Evolutionary conservation across 2,329 filamentous ascomycete species (phyloP), one percentile per base, ranked within the genome.

Genomic region (Aspergillus piperis): DNA sequence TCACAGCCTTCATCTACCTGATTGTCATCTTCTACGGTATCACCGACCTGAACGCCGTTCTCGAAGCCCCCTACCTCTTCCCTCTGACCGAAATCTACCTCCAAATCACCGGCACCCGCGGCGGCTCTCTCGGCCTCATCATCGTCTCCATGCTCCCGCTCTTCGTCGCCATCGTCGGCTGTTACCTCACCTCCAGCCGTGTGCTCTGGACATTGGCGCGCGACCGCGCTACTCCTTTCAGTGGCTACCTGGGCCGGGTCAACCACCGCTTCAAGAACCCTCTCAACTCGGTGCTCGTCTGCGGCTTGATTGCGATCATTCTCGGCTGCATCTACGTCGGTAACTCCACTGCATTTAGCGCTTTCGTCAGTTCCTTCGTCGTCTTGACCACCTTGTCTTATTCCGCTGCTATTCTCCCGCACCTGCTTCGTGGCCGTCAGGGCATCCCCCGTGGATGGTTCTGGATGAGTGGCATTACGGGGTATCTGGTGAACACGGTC

Each of bases 161-260:
- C 2, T 72, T 82, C 13, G 68, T 84, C 11, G 84, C 81, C 32
- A 68, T 64, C 44, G 61, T 71, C 54, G 84, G 84, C 8, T 78
- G 76, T 55, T 86, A 83, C 72, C 81, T 86, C 59, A 86, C 84
- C 0, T 75, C 78, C 0, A 82, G 84, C 7, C 81, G 85, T 5
- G 84, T 82, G 66, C 77, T 87, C 2, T 88, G 84, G 84, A 69
- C 70, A 3, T 58, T 73, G 4, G 83, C 84, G 38, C 80, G 84
- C 23, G 85, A 87, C 70, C 82, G 83, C 51, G 84, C 84, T 3
- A 84, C 84, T 0, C 84, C 84, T 0, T 82, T 85, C 62, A 77
- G 81, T 1, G 44, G 65, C 3, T 70, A 81, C 65, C 83, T 86
- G 61, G 73, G 78, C 7, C 70, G 68, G 11, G 82, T 87, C 61